Evolutionary conservation across 176 grass and related monocot genomes (phyloP), one percentile per base, ranked within the genome.

Genomic region (Alloteropsis semialata): DNA sequence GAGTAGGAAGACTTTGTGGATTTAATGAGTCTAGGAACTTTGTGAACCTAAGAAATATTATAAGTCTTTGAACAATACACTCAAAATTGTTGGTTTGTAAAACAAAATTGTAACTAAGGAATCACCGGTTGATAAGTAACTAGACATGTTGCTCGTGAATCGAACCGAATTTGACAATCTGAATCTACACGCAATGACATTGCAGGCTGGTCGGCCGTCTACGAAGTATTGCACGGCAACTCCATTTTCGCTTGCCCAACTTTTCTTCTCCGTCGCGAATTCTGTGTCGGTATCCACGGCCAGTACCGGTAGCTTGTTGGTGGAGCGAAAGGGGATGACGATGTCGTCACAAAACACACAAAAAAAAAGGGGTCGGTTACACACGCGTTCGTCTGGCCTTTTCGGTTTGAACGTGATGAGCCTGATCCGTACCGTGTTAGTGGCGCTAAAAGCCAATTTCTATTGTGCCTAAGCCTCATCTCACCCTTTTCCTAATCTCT

Each of bases 391-490:
- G 25, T 39, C 8, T 29, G 10, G 15, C 44, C 2, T 39, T 42
- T 66, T 30, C 2, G 28, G 11, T n/a, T 56, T 38, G 50, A 54
- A 55, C 54, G 12, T 33, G 17, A 25, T 42, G 32, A 72, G 36
- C 28, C 28, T 54, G n/a, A n/a, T n/a, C 45, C 60, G 37, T n/a
- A 21, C 16, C 60, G 32, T 84, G 59, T 61, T 51, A 54, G 61
- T 74, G 37, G 32, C 18, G n/a, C 77, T 53, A 75, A 85, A 89
- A 79, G 71, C 15, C 67, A 4, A 80, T 39, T 85, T 67, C 15
- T 33, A 32, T 65, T 72, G 24, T 56, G 65, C 34, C 25, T 13
- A 55, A 38, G 33, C 28, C 9, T 43, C 6, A 19, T n/a, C 2
- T 33, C 13, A 46, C 53, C 53, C 10, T 55, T 55, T 10, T 11